Evolutionary conservation across 768 basidiomycete genomes (phyloP).

Genomic region (Ephemerocybe angulata): DNA sequence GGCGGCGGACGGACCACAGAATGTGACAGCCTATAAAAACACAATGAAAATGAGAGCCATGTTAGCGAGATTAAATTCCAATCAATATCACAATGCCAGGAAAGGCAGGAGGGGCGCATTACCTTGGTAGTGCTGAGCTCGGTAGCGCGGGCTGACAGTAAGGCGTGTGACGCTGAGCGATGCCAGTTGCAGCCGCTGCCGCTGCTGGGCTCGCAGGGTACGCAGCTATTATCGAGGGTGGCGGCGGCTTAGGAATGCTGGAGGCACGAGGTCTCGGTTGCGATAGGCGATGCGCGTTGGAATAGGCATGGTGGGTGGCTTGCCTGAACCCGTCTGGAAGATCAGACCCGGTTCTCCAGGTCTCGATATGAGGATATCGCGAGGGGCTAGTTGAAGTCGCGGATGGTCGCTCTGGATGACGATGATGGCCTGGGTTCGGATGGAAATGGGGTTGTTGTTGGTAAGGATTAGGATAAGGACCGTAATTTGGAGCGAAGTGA

Average conservation of each 20-base stretch:
- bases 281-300: conserved; percentile 1
- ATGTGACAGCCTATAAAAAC: conserved; percentile 7
- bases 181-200: not conserved
- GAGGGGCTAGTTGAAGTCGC: not conserved
- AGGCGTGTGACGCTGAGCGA: not conserved
- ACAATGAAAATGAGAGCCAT: no score
- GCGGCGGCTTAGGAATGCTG: conserved; percentile 4
- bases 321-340: conserved; percentile 9
- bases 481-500: not conserved
- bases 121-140: not conserved
- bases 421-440: not conserved
- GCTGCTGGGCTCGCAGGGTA: not conserved
- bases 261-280: conserved; percentile 1
- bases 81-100: not conserved
- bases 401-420: conserved; percentile 8
- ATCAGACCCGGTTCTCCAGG: conserved; percentile 11
- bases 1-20: conserved; percentile 9
- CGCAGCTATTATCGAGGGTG: conserved; percentile 1
- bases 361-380: conserved; percentile 7
- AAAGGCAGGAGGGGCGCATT: not conserved
- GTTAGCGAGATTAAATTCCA: not conserved
- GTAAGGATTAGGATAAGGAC: no score
- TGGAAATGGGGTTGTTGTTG: conserved; percentile 3
- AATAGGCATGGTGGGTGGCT: conserved; percentile 1
- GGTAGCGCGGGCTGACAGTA: not conserved